Percentiles rank a stretch among this genome's conserved stretches.
phyloP scores from a whole-genome alignment of 1,139 yeast species.

The Spathaspora sp. region DNA sequence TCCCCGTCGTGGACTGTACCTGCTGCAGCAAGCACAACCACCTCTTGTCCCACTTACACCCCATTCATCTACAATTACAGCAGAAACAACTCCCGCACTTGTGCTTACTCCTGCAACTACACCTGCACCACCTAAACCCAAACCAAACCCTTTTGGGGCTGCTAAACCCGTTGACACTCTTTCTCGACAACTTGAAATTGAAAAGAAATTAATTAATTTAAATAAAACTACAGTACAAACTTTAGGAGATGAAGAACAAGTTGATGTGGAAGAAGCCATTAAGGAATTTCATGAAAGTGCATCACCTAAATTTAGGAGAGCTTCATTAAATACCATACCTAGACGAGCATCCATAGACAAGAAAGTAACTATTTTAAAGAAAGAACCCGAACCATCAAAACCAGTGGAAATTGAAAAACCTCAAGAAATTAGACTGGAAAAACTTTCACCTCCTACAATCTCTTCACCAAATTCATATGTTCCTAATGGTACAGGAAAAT shows the following conservation, averaged over 20 bases:
- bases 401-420: neutral
- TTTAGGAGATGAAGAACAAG: slow-evolving; percentile 30
- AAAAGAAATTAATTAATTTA: slow-evolving; percentile 45
- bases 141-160: slow-evolving; percentile 45
- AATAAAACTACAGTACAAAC: slow-evolving; percentile 62
- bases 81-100: neutral
- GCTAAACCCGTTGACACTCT: slow-evolving; percentile 49
- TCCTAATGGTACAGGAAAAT: slow-evolving; percentile 24
- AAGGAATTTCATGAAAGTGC: slow-evolving; percentile 16
- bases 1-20: neutral
- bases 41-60: neutral
- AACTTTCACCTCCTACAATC: slow-evolving; percentile 12
- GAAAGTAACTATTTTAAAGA: neutral
- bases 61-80: neutral
- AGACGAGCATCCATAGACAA: slow-evolving; percentile 13
- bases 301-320: slow-evolving; percentile 16
- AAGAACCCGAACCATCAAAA: neutral
- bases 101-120: neutral
- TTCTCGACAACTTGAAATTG: slow-evolving; percentile 42
- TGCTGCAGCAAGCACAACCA: slow-evolving; percentile 7
- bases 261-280: slow-evolving; percentile 18
- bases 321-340: slow-evolving; percentile 11
- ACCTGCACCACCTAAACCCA: slow-evolving; percentile 19
- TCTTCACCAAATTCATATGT: slow-evolving; percentile 12
- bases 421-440: neutral